phyloP scores from a whole-genome alignment of 225 moss, liverwort and hornwort species.

The Physcomitrellopsis africana region DNA sequence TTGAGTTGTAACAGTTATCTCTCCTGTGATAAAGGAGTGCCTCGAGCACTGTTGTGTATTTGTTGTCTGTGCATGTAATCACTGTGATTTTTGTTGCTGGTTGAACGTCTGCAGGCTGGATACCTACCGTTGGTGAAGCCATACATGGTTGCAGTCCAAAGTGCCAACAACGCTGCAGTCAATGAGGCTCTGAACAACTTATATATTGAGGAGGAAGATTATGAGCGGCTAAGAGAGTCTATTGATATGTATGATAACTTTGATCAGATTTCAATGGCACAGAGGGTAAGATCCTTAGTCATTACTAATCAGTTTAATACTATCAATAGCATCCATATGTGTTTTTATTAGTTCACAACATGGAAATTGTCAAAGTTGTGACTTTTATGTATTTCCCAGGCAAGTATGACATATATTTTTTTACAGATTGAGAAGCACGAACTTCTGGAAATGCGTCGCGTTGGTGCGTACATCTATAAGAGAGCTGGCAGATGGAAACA shows the following conservation, averaged over 20 bases:
- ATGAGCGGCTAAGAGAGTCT: slow-evolving; percentile 77
- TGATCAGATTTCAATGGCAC: slow-evolving; percentile 83
- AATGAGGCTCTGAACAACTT: slow-evolving; percentile 84
- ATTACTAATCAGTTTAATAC: neutral
- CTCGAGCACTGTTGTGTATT: neutral
- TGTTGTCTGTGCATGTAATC: neutral
- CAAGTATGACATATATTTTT: neutral
- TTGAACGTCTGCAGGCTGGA: slow-evolving; percentile 57
- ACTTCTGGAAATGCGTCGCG: slow-evolving; percentile 83
- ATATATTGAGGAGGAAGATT: slow-evolving; percentile 85
- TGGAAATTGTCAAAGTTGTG: neutral
- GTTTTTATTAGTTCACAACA: neutral
- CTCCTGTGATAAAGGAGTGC: neutral
- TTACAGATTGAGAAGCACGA: slow-evolving; percentile 84
- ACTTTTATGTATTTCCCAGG: neutral
- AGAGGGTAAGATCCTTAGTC: slow-evolving; percentile 50
- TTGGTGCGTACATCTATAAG: slow-evolving; percentile 90
- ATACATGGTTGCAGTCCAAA: slow-evolving; percentile 88
- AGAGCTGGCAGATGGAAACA: slow-evolving; percentile 92
- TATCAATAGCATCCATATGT: neutral
- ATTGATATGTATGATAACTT: slow-evolving; percentile 91
- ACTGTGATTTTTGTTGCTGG: slow-evolving; percentile 16
- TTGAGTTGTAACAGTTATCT: neutral
- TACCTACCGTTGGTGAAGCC: slow-evolving; percentile 85
- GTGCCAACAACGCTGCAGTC: slow-evolving; percentile 76